Evolutionary conservation across 441 rosid species (phyloP), one percentile per base, ranked within the genome.

Genomic region (Mallotus japonicus): DNA sequence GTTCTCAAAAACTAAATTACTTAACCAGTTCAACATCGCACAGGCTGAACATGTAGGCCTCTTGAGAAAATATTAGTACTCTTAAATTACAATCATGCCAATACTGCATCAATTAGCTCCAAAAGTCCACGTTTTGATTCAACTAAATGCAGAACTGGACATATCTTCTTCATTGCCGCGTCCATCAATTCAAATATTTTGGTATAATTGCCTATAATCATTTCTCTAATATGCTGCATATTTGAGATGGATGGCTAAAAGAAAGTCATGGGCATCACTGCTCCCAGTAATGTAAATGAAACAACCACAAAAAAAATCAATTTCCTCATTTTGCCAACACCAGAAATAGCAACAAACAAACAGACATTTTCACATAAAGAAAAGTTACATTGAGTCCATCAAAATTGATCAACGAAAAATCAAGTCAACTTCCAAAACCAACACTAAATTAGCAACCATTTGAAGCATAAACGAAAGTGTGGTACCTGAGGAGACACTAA

Each of bases 401-500:
- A 13, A 46, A 24, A 53, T 22, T 65, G 9, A 51, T 17, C 28
- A 37, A 44, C 20, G 16, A 69, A 19, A 8, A 14, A 44, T 17
- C 56, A 22, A 20, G 13, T 47, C 55, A 49, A 44, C 40, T 37
- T 53, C 65, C 56, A 64, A 7, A 19, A 72, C 42, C 42, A 64
- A 65, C 5, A 47, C 55, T n/a, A 0, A 44, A n/a, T 28, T 58
- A 28, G 22, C 49, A 32, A 40, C 37, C 54, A 16, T 0, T 1
- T 50, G 12, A 20, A 59, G n/a, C 61, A 53, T 69, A 44, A 54
- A 69, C 0, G 16, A 13, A 54, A 24, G 51, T 6, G 12, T n/a
- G n/a, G 5, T 69, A 89, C 97, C 93, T 90, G 99, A 53, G 97
- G 97, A 84, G 97, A 94, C 28, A 92, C 97, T 72, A 94, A 80